Evolutionary conservation across 306 rosid genomes (phyloP), one percentile per base, ranked within the genome.

Genomic region (Begonia loranthoides): DNA sequence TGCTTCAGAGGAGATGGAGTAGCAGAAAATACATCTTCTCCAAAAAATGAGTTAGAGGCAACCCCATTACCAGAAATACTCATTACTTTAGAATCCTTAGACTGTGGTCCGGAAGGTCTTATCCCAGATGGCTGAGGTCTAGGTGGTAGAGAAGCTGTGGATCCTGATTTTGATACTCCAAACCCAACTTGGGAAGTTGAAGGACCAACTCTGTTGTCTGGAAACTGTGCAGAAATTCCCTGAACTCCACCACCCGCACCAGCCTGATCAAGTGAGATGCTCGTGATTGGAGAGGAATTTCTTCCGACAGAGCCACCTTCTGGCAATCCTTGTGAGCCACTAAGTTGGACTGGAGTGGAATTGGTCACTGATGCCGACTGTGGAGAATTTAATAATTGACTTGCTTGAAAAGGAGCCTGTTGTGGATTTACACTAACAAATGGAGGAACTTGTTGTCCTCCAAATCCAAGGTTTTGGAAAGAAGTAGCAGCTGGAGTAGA

Each of bases 1-100:
- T 71, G 78, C 62, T 70, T 80, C 13, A 74, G 73, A 64, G 76
- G 79, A 69, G 79, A 64, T 50, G 81, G 55, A 56, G 45, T 62
- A 39, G 93, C 73, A 52, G 93, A 81, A 66, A 92, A 83, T 54
- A 65, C 41, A 66, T 79, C 93, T 66, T 81, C 84, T 69, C 87
- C 93, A 58, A 86, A 80, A 68, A 74, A 55, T 41, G 88, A 62
- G 64, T 71, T 67, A 19, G 93, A 55, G 71, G 82, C 62, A 73
- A 68, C 64, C 44, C 88, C 96, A 49, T 83, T 92, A 33, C 66
- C 83, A 55, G 97, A 73, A 55, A 64, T 21, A 60, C 53, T 55
- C 41, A 13, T 24, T 9, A 65, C 19, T 63, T 73, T 77, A 55
- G 90, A 57, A 52, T 77, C 81, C 66, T 59, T 73, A 56, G 68